A percentile compares a stretch with the other conserved stretches of the same genome.
phyloP scores from a whole-genome alignment of 2,329 filamentous ascomycete species.

The Calonectria ilicicola region DNA sequence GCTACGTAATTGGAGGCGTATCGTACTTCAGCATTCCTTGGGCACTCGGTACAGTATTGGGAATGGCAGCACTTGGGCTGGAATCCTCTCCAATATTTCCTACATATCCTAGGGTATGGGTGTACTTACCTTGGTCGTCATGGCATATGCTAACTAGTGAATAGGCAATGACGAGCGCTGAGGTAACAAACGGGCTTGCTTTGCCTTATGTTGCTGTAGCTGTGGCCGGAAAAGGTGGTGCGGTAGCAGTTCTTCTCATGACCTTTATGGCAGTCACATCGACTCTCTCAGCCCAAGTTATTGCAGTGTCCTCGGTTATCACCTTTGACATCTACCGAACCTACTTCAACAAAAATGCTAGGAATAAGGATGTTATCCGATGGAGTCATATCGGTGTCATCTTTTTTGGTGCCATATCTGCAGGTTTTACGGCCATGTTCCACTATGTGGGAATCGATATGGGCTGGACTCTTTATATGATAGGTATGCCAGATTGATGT shows the following conservation, averaged over 20 bases:
- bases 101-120: constrained; percentile 20
- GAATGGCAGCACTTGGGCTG: constrained; percentile 75
- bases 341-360: constrained; percentile 74
- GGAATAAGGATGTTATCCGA: neutral
- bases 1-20: constrained; percentile 87
- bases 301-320: constrained; percentile 86
- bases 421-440: constrained; percentile 10
- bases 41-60: constrained; percentile 88
- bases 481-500: neutral
- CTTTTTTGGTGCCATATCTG: constrained; percentile 5
- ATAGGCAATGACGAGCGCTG: constrained; percentile 46
- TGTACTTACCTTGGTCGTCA: constrained; percentile 46
- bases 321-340: constrained; percentile 91
- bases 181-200: constrained; percentile 85
- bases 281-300: constrained; percentile 84
- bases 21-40: constrained; percentile 93
- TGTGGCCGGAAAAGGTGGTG: constrained; percentile 83
- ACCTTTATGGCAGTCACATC: constrained; percentile 94
- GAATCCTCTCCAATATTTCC: constrained; percentile 21
- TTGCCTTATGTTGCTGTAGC: constrained; percentile 87
- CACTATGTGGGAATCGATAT: constrained; percentile 15
- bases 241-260: constrained; percentile 81
- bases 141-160: constrained; percentile 64
- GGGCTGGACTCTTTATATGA: constrained; percentile 25
- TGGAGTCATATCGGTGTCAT: neutral